A percentile compares a stretch with the other conserved stretches of the same genome.
Conservation (phyloP, 495 filamentous ascomycete genomes). For the Penicillium egyptiacum region DNA sequence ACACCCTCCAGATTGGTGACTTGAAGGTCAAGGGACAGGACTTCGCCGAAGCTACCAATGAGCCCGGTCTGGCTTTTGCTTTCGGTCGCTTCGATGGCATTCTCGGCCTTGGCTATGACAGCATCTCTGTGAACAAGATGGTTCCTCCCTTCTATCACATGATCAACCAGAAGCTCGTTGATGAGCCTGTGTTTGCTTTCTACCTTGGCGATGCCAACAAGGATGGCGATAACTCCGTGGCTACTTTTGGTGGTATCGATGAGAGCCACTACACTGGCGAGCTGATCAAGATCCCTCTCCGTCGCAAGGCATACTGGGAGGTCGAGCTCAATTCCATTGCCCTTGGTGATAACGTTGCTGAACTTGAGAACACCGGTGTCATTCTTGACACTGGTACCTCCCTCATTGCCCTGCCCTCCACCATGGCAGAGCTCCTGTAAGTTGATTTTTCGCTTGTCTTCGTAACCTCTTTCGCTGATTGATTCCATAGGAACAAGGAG, state of each 20-base stretch:
- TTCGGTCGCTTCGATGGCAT: constrained; percentile 99
- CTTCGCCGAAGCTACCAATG: constrained; percentile 92
- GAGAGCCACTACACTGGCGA: constrained; percentile 84
- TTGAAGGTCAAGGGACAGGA: constrained; percentile 80
- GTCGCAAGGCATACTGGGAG: constrained; percentile 99
- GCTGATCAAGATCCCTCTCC: constrained; percentile 86
- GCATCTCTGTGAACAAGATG: constrained; percentile 93
- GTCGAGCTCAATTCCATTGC: constrained; percentile 91
- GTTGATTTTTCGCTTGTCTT: constrained; percentile 20
- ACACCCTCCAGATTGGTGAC: constrained; percentile 84
- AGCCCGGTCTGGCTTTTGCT: constrained; percentile 96
- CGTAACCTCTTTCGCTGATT: constrained; percentile 25
- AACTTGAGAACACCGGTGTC: constrained; percentile 89
- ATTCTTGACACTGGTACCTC: constrained; percentile 99
- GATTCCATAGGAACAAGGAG: constrained; percentile 69
- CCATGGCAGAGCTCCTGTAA: constrained; percentile 88
- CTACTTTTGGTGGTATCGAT: constrained; percentile 89
- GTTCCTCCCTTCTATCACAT: constrained; percentile 95
- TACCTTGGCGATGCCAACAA: constrained; percentile 79
- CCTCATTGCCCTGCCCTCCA: constrained; percentile 89
- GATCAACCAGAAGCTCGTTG: constrained; percentile 82
- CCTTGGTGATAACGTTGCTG: constrained; percentile 78
- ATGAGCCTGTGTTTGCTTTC: constrained; percentile 94
- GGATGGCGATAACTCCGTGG: constrained; percentile 78
- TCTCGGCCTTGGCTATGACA: constrained; percentile 90